Percentiles rank a stretch among this genome's conserved stretches.
Evolutionary conservation across 169 alveolate genomes (phyloP).

Genomic region (Cryptosporidium tyzzeri): DNA sequence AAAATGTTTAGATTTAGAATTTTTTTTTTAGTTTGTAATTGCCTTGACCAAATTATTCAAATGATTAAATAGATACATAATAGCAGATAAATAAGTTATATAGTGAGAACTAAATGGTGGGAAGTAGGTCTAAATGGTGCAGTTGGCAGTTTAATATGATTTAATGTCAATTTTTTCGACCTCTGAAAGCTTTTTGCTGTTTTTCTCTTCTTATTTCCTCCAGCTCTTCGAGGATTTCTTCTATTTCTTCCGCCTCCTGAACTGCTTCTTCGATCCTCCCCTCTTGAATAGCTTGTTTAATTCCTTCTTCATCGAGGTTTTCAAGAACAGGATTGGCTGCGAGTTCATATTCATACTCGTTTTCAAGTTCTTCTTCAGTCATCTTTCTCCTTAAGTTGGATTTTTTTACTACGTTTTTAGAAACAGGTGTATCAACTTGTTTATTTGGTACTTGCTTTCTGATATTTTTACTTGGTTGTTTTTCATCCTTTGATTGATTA

Average conservation of each 20-base stretch:
- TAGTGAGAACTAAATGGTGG: neutral
- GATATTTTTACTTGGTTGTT: neutral
- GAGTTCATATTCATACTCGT: constrained; percentile 45
- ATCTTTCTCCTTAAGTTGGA: constrained; percentile 46
- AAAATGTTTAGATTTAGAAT: neutral
- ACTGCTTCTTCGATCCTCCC: constrained; percentile 45
- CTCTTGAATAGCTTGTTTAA: constrained; percentile 54
- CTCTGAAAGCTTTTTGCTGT: constrained; percentile 31
- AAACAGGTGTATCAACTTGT: neutral
- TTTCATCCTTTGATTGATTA: constrained; percentile 3
- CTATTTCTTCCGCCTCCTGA: constrained; percentile 65
- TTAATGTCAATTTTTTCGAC: constrained; percentile 10
- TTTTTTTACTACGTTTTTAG: neutral
- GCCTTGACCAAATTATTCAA: neutral
- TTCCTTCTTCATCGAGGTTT: constrained; percentile 42
- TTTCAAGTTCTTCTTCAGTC: constrained; percentile 18
- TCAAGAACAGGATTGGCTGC: constrained; percentile 34
- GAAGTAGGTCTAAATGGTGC: neutral
- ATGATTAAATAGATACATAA: too few species aligned
- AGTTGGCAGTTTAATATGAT: neutral
- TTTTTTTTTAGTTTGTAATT: neutral
- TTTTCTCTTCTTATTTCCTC: constrained; percentile 34
- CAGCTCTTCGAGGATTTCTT: constrained; percentile 35
- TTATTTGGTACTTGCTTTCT: neutral
- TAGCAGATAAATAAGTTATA: neutral